Evolutionary conservation across 2,329 filamentous ascomycete genomes (phyloP).

Genomic region (Lachnellula subtilissima): DNA sequence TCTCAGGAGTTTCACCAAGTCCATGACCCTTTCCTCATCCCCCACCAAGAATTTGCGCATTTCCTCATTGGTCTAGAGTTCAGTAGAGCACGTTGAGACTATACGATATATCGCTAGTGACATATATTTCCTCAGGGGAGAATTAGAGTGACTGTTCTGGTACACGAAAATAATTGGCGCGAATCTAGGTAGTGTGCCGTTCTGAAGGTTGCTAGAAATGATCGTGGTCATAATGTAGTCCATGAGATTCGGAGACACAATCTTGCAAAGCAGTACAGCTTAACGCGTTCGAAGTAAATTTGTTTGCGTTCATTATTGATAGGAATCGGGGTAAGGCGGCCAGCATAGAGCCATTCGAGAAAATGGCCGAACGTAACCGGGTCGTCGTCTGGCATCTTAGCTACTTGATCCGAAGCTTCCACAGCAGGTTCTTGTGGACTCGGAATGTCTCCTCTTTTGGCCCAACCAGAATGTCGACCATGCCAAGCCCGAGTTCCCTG

Average conservation of each 20-base stretch:
- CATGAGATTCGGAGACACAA: not conserved
- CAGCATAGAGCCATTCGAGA: slow-evolving; percentile 9
- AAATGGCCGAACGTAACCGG: slow-evolving; percentile 5
- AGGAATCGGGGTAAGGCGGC: not conserved
- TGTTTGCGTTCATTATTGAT: too few species aligned
- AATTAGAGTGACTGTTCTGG: not conserved
- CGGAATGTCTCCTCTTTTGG: not conserved
- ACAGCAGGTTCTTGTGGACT: slow-evolving; percentile 6
- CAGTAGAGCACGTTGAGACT: too few species aligned
- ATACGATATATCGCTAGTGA: too few species aligned
- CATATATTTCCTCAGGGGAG: not conserved
- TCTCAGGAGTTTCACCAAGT: not conserved
- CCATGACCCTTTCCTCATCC: too few species aligned
- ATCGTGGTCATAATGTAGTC: slow-evolving; percentile 1
- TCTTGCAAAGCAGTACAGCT: slow-evolving; percentile 4
- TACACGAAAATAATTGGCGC: not conserved
- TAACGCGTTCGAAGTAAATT: not conserved
- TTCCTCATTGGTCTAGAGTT: too few species aligned
- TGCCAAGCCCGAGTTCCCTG: slow-evolving; percentile 1
- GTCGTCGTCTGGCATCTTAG: slow-evolving; percentile 5
- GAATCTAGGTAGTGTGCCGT: not conserved
- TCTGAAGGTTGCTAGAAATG: not conserved
- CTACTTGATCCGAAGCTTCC: not conserved
- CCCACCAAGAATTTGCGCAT: too few species aligned
- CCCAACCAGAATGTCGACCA: slow-evolving; percentile 6